These are phyloP conservation scores for Magnolia changhungtana DNA, from an alignment of 164 flowering plant species.

Conservation along the genomic window DNA sequence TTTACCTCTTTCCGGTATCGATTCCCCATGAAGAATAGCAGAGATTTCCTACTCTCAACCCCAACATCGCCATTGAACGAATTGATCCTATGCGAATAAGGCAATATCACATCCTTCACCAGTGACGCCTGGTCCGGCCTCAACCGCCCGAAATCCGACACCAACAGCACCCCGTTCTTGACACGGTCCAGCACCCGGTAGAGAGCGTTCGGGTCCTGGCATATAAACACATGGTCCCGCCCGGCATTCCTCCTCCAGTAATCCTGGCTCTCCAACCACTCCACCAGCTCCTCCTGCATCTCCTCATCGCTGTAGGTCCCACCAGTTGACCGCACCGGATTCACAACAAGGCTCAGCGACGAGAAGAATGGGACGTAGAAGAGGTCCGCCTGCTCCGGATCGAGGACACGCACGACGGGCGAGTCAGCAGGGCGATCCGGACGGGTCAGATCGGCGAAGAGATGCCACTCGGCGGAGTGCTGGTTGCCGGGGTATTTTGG, in stretches of 20 bases:
- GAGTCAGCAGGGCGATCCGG: constrained; percentile 37
- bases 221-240: constrained; percentile 86
- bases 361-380: constrained; percentile 94
- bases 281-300: constrained; percentile 72
- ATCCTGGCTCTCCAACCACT: constrained; percentile 74
- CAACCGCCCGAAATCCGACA: constrained; percentile 92
- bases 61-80: constrained; percentile 65
- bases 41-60: constrained; percentile 48
- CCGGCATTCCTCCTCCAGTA: constrained; percentile 88
- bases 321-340: constrained; percentile 45
- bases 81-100: constrained; percentile 83
- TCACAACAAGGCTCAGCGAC: constrained; percentile 81
- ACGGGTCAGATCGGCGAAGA: constrained; percentile 60
- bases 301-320: constrained; percentile 71
- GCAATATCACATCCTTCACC: constrained; percentile 86
- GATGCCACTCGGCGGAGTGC: constrained; percentile 91
- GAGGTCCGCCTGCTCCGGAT: constrained; percentile 86
- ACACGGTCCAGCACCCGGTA: constrained; percentile 67
- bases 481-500: constrained; percentile 84
- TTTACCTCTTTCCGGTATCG: constrained; percentile 86
- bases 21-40: constrained; percentile 95
- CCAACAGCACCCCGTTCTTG: constrained; percentile 71
- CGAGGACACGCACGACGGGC: constrained; percentile 48
- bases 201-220: constrained; percentile 92
- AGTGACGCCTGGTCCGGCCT: constrained; percentile 72